These are phyloP conservation scores for Cryphonectria naterciae DNA, from an alignment of 2,329 filamentous ascomycete genomes.

Conservation along the genomic window DNA sequence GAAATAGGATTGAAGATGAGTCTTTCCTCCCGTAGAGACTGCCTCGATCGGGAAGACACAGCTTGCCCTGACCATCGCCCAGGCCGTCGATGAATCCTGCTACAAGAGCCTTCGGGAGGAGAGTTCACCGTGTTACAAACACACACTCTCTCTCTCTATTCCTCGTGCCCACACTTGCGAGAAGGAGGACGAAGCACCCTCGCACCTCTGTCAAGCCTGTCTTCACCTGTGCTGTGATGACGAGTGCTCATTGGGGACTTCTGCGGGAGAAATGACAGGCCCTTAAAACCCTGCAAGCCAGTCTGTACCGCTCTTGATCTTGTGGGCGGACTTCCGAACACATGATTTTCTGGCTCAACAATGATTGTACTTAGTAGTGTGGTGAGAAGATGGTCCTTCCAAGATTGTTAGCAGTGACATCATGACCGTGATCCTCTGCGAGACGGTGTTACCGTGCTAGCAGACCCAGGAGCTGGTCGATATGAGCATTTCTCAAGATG, in stretches of 20 bases:
- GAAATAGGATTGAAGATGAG: background rate
- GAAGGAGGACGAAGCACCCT: background rate
- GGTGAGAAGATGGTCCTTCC: background rate
- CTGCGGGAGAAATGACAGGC: background rate
- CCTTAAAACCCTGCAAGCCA: background rate
- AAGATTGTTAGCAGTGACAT: background rate
- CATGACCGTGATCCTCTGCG: background rate
- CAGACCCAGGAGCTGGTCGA: background rate
- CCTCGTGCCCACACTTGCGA: background rate
- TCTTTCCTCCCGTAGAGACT: background rate
- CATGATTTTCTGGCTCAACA: background rate
- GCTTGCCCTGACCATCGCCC: background rate
- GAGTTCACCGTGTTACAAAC: background rate
- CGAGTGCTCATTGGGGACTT: background rate
- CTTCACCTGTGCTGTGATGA: background rate
- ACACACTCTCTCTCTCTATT: background rate
- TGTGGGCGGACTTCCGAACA: background rate
- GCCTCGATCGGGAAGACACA: background rate
- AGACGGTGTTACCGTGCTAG: background rate
- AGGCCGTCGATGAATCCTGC: background rate
- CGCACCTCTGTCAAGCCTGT: background rate
- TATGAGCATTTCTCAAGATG: background rate
- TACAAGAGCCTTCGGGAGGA: background rate
- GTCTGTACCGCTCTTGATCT: background rate
- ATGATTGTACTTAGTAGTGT: background rate